A percentile compares a stretch with the other conserved stretches of the same genome.
Evolutionary conservation across 2,329 filamentous ascomycete genomes (phyloP).

Genomic region (Chalara sp.): DNA sequence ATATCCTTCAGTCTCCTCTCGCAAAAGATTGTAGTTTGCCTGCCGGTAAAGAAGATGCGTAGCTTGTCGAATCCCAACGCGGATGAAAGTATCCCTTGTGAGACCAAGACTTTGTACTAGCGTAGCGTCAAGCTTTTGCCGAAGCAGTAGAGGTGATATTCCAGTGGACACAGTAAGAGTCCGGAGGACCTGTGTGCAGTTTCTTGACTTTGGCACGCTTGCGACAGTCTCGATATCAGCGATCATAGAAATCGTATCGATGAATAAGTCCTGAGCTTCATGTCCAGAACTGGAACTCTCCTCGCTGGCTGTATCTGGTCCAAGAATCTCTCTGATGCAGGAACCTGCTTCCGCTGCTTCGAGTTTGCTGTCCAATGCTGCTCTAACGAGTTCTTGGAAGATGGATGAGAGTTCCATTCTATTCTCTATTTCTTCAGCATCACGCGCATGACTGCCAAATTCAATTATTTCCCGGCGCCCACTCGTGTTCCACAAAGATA

Average conservation of each 20-base stretch:
- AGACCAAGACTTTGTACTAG: conserved; percentile 71
- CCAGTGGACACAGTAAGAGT: conserved; percentile 66
- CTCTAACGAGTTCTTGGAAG: conserved; percentile 79
- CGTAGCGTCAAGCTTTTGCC: conserved; percentile 73
- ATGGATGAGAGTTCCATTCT: conserved; percentile 61
- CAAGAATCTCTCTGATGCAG: conserved; percentile 68
- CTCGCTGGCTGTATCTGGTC: conserved; percentile 42
- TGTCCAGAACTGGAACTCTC: conserved; percentile 45
- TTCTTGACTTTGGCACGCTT: conserved; percentile 12
- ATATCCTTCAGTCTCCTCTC: conserved; percentile 95
- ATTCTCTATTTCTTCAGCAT: conserved; percentile 58
- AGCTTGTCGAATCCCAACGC: conserved; percentile 78
- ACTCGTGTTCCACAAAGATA: conserved; percentile 59
- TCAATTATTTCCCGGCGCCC: conserved; percentile 63
- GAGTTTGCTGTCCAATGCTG: conserved; percentile 64
- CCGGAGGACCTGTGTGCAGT: conserved; percentile 44
- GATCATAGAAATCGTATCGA: conserved; percentile 76
- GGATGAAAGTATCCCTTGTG: conserved; percentile 77
- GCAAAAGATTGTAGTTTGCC: conserved; percentile 90
- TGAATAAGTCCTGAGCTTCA: conserved; percentile 64
- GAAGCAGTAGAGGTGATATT: conserved; percentile 66
- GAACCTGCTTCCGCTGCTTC: conserved; percentile 62
- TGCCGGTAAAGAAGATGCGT: conserved; percentile 93
- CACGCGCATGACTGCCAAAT: conserved; percentile 55
- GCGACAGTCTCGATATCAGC: conserved; percentile 59